Evolutionary conservation across 441 rosid species (phyloP), one percentile per base, ranked within the genome.

Genomic region (Gossypium davidsonii): DNA sequence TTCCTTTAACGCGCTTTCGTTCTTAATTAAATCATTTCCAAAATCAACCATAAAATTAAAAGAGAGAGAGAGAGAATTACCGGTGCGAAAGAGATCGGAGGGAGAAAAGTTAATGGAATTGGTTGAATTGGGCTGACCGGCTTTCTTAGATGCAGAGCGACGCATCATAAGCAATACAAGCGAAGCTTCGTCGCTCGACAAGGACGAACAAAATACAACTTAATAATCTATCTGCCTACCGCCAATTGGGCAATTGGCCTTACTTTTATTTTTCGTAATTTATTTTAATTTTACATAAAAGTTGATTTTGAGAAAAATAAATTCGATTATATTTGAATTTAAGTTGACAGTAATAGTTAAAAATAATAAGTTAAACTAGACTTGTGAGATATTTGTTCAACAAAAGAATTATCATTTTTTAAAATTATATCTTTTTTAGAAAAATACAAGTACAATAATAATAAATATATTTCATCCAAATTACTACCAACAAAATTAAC

Each of bases 1-100:
- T 42, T 42, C 48, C 48, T 42, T 42, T 42, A 42, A 10, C 48
- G 48, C 14, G 48, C 26, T 57, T 23, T 10, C 23, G 42, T 17
- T 34, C 4, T 34, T 34, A 7, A 42, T 51, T 3, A 5, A 65
- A 61, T 61, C 61, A 69, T 1, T 70, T 31, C 34, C 39, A 6
- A 63, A 3, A 28, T 20, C 53, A 73, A 62, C 2, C 20, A 51
- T 14, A 63, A 12, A 62, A 14, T 1, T 14, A 18, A 12, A 63
- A 1, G 53, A 12, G 31, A 69, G 3, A 34, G 31, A 59, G 7
- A 11, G 15, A 17, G 20, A 60, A n/a, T 11, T 77, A 92, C 99
- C 93, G 75, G 94, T 87, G 79, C 99, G 96, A 73, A 90, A 90
- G 84, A 90, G 96, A 92, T 92, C 97, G 78, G 94, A 65, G 53